These are phyloP conservation scores for Rhexocercosporidium sp. DNA, from an alignment of 2,329 filamentous ascomycete species.

Conservation along the genomic window DNA sequence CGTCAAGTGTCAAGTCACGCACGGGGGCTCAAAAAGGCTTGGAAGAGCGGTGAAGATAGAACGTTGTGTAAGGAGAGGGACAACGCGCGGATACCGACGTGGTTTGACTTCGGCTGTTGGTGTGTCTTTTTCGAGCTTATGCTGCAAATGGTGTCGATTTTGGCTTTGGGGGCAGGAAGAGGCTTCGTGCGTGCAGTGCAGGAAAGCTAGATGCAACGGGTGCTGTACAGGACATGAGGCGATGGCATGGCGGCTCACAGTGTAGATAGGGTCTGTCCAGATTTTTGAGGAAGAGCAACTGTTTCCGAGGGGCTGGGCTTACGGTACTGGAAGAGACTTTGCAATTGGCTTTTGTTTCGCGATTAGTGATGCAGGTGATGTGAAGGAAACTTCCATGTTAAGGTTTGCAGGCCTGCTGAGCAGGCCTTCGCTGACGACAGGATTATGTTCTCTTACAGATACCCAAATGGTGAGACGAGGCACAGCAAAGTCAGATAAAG, in stretches of 20 bases:
- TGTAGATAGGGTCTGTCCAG: too few species aligned
- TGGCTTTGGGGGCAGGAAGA: constrained; percentile 6
- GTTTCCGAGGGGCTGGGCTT: neutral
- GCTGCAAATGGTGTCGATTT: too few species aligned
- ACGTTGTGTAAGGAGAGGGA: too few species aligned
- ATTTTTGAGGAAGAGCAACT: too few species aligned
- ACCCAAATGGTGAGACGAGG: neutral
- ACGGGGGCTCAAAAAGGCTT: neutral
- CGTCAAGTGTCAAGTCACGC: neutral
- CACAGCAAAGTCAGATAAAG: neutral
- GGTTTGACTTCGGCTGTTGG: constrained; percentile 8
- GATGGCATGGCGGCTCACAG: neutral
- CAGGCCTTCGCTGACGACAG: neutral
- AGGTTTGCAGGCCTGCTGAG: too few species aligned
- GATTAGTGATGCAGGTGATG: too few species aligned
- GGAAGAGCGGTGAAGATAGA: constrained; percentile 6
- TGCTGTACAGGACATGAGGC: too few species aligned
- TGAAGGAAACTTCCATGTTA: too few species aligned
- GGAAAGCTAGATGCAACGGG: neutral
- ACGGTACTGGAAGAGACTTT: too few species aligned
- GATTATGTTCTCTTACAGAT: neutral
- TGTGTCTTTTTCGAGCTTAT: too few species aligned
- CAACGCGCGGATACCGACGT: neutral
- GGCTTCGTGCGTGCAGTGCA: neutral
- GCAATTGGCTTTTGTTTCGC: too few species aligned